Conservation (phyloP, 768 basidiomycete species). For the Lentinula boryana region DNA sequence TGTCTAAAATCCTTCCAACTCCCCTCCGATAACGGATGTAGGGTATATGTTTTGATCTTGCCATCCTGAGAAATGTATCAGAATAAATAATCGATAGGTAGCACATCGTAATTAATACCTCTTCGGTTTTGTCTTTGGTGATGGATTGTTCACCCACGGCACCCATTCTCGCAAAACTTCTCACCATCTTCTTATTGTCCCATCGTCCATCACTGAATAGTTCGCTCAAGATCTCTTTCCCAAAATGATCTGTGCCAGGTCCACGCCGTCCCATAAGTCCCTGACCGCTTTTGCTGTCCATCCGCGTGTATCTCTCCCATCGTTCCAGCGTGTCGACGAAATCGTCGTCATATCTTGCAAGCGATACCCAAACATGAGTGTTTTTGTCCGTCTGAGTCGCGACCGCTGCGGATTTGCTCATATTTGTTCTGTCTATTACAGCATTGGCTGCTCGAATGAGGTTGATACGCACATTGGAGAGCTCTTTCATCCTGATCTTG, state of each 20-base stretch:
- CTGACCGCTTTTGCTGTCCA: slow-evolving; percentile 17
- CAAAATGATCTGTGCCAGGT: slow-evolving; percentile 27
- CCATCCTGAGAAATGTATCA: slow-evolving; percentile 23
- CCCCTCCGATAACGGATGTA: slow-evolving; percentile 39
- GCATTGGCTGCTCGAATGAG: slow-evolving; percentile 54
- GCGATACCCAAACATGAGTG: slow-evolving; percentile 59
- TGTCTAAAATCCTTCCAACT: slow-evolving; percentile 35
- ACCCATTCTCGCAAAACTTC: slow-evolving; percentile 63
- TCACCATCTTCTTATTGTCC: slow-evolving; percentile 78
- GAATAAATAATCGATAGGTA: slow-evolving; percentile 1
- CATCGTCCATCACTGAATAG: slow-evolving; percentile 51
- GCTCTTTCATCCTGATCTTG: slow-evolving; percentile 53
- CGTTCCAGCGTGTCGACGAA: slow-evolving; percentile 58
- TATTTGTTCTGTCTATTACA: slow-evolving; percentile 40
- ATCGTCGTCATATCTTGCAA: slow-evolving; percentile 76
- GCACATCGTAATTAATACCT: slow-evolving; percentile 18
- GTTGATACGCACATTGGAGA: slow-evolving; percentile 41
- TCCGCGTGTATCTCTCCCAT: slow-evolving; percentile 54
- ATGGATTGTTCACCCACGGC: slow-evolving; percentile 23
- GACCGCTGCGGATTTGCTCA: slow-evolving; percentile 22
- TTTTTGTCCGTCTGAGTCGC: slow-evolving; percentile 19
- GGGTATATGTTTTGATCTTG: slow-evolving; percentile 35
- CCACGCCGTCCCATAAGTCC: slow-evolving; percentile 30
- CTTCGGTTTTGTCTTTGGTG: slow-evolving; percentile 25
- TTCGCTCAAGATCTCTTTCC: slow-evolving; percentile 29